Evolutionary conservation across 345 rosid species (phyloP), one percentile per base, ranked within the genome.

Genomic region (Murraya paniculata): DNA sequence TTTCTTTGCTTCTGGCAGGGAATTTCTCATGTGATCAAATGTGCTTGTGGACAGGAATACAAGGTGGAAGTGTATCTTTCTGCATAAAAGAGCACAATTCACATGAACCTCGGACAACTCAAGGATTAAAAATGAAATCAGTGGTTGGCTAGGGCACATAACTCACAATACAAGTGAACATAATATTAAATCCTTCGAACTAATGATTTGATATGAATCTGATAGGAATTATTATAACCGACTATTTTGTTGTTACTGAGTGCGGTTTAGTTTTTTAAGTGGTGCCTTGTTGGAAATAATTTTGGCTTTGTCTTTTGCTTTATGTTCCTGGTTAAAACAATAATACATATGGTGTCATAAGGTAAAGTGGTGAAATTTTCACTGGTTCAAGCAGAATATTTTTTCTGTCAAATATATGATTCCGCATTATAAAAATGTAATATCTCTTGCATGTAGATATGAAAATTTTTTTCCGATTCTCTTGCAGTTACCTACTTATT

Each of bases 31-130:
- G 78, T 77, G 68, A 73, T 89, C 68, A 88, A 87, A 81, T 92
- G 94, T 71, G 73, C 69, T 14, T 91, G 95, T 73, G 93, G 91
- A 77, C 71, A 82, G 72, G 89, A 87, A 77, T 92, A 87, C 89
- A 82, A 50, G 81, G 88, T 90, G 59, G 69, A 73, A 55, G 58
- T 76, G 66, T 75, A 72, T 65, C 59, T 57, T 59, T 65, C 59
- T 61, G 36, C 76, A 28, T 77, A 82, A 79, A 35, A 50, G 38
- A 33, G 25, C 33, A 61, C 2, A 57, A 77, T 36, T 48, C 48
- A 39, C 22, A 25, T 64, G 58, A 77, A 69, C 64, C 35, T 57
- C 31, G 55, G 64, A 60, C 25, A 58, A 21, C 60, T 71, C 4
- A 19, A 72, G 41, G 76, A 31, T 31, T 30, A 22, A 39, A 4